Evolutionary conservation across 768 basidiomycete species (phyloP), one percentile per base, ranked within the genome.

Genomic region (Rubroboletus satanas): DNA sequence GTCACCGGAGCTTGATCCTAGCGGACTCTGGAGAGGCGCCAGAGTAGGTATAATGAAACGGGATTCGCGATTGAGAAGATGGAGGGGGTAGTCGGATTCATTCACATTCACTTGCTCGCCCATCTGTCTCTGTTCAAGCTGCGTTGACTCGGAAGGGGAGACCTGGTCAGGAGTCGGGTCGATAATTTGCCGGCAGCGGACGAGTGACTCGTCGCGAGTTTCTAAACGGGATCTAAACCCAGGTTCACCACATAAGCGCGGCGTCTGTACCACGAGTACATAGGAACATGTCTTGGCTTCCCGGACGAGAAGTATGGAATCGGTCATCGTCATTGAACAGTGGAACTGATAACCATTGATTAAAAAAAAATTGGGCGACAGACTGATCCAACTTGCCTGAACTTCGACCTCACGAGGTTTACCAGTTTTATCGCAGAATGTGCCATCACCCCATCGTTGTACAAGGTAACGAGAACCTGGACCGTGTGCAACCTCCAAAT

Each of bases 201-300:
- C 85, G 62, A 79, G 73, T 11, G 84, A 77, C 61, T 91, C 88
- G 49, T 84, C 83, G 46, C 77, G 79, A 37, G 78, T 74, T 59
- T 90, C 85, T 45, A 79, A 79, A 32, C 77, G 82, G 52, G 90
- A 88, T 70, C 82, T 88, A 77, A 99, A 98, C 11, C 94, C 91
- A 17, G 94, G 94, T 63, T 96, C 88, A 55, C 86, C 83, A 66
- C 97, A 98, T 18, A 99, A 79, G 52, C 93, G 88, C 33, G 97
- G 95, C 0, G 96, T 97, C 69, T 98, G 90, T 54, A 98, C 85
- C 60, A 98, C 88, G 48, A 98, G 78, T 43, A 97, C 85, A 69
- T 99, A 98, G 59, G 89, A 85, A 73, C 97, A 99, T 37, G 90
- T 95, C 68, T 89, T 89, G 35, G 92, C 81, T 77, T 97, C 94